Base-by-base conservation (phyloP, 2,329 filamentous ascomycete species). In the Alternaria sp. region DNA sequence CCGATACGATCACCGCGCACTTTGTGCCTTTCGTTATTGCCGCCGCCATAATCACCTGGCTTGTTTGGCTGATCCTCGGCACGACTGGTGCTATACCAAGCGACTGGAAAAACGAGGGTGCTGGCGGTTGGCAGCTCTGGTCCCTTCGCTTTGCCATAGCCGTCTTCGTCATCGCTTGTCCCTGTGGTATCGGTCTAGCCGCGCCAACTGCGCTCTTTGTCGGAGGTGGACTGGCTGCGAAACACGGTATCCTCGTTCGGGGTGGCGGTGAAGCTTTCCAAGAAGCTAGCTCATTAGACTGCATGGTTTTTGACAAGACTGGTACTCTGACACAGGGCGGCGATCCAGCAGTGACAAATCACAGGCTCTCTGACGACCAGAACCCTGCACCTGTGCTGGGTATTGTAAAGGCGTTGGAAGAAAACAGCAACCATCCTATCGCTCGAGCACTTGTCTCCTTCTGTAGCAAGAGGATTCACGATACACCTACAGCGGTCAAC, bases 281-380 rank as follows among this genome's bases (percentile, higher is more conserved):
- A 74, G 92, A 92, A 78, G 91, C 91, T 4, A 93, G 90, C 72
- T 86, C 85, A 10, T 83, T 93, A 42, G 88, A 92, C 73, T 89
- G 88, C 51, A 88, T 95, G 37, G 90, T 95, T 0, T 95, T 96
- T 72, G 92, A 96, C 82, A 95, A 96, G 82, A 96, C 92, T 0
- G 92, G 92, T 1, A 96, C 92, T 0, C 80, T 96, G 57, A 95
- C 92, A 0, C 81, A 89, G 67, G 85, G 85, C 4, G 90, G 89
- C 6, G 88, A 91, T 64, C 90, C 91, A 0, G 85, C 82, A 28
- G 87, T 94, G 23, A 90, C 86, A 5, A 81, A 86, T 17, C 78
- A 85, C 62, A 77, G 80, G 56, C 54, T 80, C 14, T 41, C 74
- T 5, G 56, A 70, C 1, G 68, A 70, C 10, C 61, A 78, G n/a